Percentiles rank a stretch among this genome's conserved stretches.
Conservation (phyloP, 495 filamentous ascomycete species). For the Talaromyces liani region DNA sequence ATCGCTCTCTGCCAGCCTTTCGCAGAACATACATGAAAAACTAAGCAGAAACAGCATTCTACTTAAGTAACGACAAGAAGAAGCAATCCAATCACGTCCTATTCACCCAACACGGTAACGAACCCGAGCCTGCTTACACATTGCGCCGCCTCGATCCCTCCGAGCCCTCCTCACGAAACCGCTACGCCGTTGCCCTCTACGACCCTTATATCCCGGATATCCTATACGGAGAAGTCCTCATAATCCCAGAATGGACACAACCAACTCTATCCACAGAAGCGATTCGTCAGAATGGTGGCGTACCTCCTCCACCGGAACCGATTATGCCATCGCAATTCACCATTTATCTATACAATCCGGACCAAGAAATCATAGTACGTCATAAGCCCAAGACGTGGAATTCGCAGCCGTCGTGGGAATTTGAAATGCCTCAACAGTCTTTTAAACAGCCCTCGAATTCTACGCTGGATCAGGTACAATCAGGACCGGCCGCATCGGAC, state of each 20-base stretch:
- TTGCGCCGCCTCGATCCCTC: constrained; percentile 68
- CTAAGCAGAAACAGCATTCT: constrained; percentile 45
- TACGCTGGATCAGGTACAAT: constrained; percentile 66
- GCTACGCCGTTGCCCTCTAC: constrained; percentile 78
- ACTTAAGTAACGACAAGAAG: constrained; percentile 42
- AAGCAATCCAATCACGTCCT: constrained; percentile 56
- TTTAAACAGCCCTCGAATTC: constrained; percentile 75
- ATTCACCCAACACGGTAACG: constrained; percentile 72
- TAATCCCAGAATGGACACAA: constrained; percentile 77
- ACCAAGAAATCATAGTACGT: constrained; percentile 68
- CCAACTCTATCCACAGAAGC: constrained; percentile 73
- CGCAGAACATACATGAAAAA: background rate
- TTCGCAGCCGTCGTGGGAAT: constrained; percentile 74
- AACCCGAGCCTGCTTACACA: constrained; percentile 69
- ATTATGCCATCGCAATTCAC: constrained; percentile 70
- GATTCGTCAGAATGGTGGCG: constrained; percentile 63
- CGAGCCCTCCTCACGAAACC: constrained; percentile 61
- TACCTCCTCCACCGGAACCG: constrained; percentile 63
- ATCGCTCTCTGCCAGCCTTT: background rate
- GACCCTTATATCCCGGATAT: constrained; percentile 76
- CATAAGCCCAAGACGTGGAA: constrained; percentile 71
- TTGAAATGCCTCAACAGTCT: constrained; percentile 80
- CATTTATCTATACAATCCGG: constrained; percentile 89
- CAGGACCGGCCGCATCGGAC: constrained; percentile 58
- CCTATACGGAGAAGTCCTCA: constrained; percentile 79